A percentile compares a stretch with the other conserved stretches of the same genome.
Conservation (phyloP, 1,139 yeast species). For the Magnusiomyces fungicola region DNA sequence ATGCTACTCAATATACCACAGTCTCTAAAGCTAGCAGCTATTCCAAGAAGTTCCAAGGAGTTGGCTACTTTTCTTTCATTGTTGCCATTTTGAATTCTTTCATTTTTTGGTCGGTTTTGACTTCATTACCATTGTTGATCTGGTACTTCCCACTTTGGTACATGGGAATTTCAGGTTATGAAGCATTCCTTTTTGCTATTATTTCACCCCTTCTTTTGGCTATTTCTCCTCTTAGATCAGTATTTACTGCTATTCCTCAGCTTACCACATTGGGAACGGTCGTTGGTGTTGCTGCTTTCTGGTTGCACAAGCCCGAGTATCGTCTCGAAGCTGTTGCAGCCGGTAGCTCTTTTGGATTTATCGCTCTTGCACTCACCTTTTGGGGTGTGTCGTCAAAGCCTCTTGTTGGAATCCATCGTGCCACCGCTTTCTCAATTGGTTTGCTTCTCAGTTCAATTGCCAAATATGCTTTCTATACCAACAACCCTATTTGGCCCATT, state of each 20-base stretch:
- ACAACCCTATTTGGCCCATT: conserved; percentile 95
- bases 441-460: conserved; percentile 63
- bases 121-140: conserved; percentile 75
- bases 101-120: conserved; percentile 75
- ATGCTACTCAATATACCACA: conserved; percentile 18
- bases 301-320: conserved; percentile 56
- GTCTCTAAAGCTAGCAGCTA: conserved; percentile 7
- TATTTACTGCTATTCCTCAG: conserved; percentile 46
- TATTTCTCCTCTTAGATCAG: conserved; percentile 44
- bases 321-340: conserved; percentile 59
- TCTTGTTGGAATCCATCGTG: conserved; percentile 44
- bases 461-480: conserved; percentile 70
- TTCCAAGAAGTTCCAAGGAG: conserved; percentile 25
- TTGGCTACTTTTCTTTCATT: conserved; percentile 24
- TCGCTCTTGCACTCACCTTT: conserved; percentile 58
- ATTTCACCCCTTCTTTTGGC: conserved; percentile 51
- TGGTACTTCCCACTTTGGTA: conserved; percentile 98
- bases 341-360: conserved; percentile 58
- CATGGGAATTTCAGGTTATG: conserved; percentile 96
- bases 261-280: conserved; percentile 50
- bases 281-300: conserved; percentile 71
- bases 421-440: conserved; percentile 63
- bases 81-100: conserved; percentile 35
- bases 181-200: conserved; percentile 56
- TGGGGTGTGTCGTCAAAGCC: conserved; percentile 41